phyloP scores from a whole-genome alignment of 805 yeast genomes.

The Cyberlindnera euphorbiae region DNA sequence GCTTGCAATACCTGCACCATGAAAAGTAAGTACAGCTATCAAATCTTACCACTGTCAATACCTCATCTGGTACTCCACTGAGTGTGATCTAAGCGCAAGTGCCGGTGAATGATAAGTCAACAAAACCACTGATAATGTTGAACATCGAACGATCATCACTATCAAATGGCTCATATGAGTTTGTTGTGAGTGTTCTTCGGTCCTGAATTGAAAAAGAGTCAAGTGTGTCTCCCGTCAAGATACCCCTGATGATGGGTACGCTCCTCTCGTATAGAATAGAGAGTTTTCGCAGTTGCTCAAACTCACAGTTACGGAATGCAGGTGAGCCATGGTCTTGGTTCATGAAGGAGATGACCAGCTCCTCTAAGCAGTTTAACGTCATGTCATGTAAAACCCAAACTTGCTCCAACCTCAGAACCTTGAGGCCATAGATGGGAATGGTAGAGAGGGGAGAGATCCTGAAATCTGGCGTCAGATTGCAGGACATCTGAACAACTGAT shows the following conservation, averaged over 20 bases:
- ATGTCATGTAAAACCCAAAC: constrained; percentile 5
- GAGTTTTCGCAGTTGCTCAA: constrained; percentile 1
- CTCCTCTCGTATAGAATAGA: constrained; percentile 3
- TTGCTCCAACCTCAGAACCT: constrained; percentile 1
- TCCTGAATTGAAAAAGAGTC: constrained; percentile 5
- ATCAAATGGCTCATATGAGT: constrained; percentile 3
- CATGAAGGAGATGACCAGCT: constrained; percentile 3
- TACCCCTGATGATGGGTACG: constrained; percentile 4
- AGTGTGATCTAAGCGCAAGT: constrained; percentile 2
- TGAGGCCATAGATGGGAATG: background rate
- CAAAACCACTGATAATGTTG: constrained; percentile 3
- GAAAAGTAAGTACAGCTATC: background rate
- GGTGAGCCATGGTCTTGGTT: constrained; percentile 1
- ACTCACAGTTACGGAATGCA: constrained; percentile 3
- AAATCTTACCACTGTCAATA: background rate
- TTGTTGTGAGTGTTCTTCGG: background rate
- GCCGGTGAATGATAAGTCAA: constrained; percentile 3
- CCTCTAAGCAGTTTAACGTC: constrained; percentile 1
- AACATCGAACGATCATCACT: constrained; percentile 2
- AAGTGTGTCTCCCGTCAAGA: constrained; percentile 1
- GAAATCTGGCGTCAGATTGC: background rate
- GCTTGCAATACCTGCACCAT: constrained; percentile 6
- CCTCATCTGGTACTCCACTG: constrained; percentile 7
- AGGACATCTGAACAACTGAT: constrained; percentile 1
- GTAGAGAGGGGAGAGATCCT: background rate